Evolutionary conservation across 192 early-diverging fungal genomes (phyloP), one percentile per base, ranked within the genome.

Genomic region (Chytriomyces sp.): DNA sequence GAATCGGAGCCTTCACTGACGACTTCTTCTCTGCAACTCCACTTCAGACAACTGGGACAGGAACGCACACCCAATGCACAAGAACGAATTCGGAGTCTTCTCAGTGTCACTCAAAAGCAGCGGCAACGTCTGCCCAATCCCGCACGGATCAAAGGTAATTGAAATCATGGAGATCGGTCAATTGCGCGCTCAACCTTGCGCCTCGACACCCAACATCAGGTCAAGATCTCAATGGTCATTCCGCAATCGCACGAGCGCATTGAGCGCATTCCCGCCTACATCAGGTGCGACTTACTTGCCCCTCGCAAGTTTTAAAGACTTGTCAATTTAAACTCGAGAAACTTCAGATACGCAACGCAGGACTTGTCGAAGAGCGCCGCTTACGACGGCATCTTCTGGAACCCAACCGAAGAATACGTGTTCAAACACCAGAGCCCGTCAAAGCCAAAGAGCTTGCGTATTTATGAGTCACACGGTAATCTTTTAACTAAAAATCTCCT

Each of bases 321-420:
- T 35, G 35, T 35, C 35, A 35, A 35, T 35, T 2, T 35, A 35
- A 35, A 35, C 35, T 35, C 35, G 35, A 35, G 35, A 35, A 35
- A 35, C 35, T 35, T 35, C 35, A 35, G 78, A 16, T 87, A 94
- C 45, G 96, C 94, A 23, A 91, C 89, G 5, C 97, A 98, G 83
- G 94, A 97, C 70, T 83, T 96, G 69, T 78, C 65, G 71, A 88
- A 91, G 16, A 93, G 91, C 79, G 91, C 93, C 6, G 85, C 88
- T 7, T 97, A 97, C 81, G 95, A 98, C 47, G 92, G 91, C 28
- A 89, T 96, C 23, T 98, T 96, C 84, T 98, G 95, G 94, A 93
- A 98, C 81, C 97, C 97, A 57, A 3, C 13, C 2, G 80, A 84
- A 62, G 73, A 80, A 72, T 97, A 97, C 79, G 69, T 77, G 16